Conservation (phyloP, 202 grass and related monocot genomes). For the Setaria italica region DNA sequence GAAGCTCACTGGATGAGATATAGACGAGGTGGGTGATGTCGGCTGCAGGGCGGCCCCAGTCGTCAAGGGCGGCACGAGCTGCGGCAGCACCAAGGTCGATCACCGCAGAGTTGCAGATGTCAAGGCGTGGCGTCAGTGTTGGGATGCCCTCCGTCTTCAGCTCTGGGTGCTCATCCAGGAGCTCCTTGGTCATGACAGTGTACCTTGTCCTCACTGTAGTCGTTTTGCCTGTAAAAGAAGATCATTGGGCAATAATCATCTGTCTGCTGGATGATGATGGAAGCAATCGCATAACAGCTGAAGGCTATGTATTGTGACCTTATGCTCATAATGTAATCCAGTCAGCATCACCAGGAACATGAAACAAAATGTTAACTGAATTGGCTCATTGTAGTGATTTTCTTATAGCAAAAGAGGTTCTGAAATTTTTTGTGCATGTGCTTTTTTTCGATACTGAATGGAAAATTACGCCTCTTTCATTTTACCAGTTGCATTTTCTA, state of each 20-base stretch:
- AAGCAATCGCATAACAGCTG: slow-evolving; percentile 12
- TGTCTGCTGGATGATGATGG: neutral
- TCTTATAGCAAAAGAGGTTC: slow-evolving; percentile 10
- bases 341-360: neutral
- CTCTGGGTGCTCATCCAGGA: slow-evolving; percentile 81
- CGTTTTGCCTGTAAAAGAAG: slow-evolving; percentile 63
- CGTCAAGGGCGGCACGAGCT: slow-evolving; percentile 61
- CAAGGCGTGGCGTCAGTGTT: slow-evolving; percentile 69
- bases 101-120: slow-evolving; percentile 83
- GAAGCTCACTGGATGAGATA: slow-evolving; percentile 78
- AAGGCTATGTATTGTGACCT: slow-evolving; percentile 2
- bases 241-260: slow-evolving; percentile 14
- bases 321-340: neutral
- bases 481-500: slow-evolving; percentile 11
- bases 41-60: slow-evolving; percentile 65
- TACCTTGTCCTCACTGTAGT: slow-evolving; percentile 90
- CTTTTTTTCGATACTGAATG: neutral
- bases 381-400: neutral
- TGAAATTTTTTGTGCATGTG: neutral
- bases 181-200: slow-evolving; percentile 83
- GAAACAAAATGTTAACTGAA: neutral
- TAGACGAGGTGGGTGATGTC: slow-evolving; percentile 89
- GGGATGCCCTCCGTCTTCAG: slow-evolving; percentile 71
- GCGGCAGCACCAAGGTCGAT: slow-evolving; percentile 74
- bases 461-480: neutral